A percentile compares a stretch with the other conserved stretches of the same genome.
Evolutionary conservation across 1,284 basidiomycete genomes (phyloP).

Genomic region (Papiliotrema flavescens): DNA sequence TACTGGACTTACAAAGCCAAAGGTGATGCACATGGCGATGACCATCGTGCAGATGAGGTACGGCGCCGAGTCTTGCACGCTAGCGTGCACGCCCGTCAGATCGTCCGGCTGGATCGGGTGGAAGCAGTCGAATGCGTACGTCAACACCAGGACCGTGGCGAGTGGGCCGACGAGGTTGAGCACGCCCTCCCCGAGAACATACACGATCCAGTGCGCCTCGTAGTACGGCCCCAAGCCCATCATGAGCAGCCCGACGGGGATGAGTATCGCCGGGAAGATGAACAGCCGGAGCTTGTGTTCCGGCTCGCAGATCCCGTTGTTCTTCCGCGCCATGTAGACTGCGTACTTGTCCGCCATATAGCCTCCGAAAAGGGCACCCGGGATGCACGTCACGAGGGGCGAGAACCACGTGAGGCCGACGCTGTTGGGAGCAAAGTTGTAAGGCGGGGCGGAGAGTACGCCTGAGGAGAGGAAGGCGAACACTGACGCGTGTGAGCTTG

Average conservation of each 20-base stretch:
- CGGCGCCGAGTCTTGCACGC: constrained; percentile 16
- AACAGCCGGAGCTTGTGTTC: constrained; percentile 22
- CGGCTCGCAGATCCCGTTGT: constrained; percentile 21
- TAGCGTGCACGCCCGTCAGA: constrained; percentile 8
- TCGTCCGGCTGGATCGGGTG: constrained; percentile 15
- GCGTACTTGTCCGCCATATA: constrained; percentile 10
- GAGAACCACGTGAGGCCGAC: neutral
- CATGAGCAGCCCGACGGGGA: constrained; percentile 20
- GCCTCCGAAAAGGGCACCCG: constrained; percentile 12
- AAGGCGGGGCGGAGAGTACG: neutral
- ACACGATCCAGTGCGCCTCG: constrained; percentile 25
- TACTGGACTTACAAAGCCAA: constrained; percentile 22
- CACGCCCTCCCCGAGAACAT: constrained; percentile 15
- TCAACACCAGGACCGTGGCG: constrained; percentile 14
- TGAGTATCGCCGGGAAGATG: constrained; percentile 14
- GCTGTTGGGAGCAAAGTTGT: neutral
- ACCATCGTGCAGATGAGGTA: constrained; percentile 15
- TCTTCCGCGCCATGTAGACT: constrained; percentile 8
- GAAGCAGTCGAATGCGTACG: constrained; percentile 24
- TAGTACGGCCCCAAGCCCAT: constrained; percentile 26
- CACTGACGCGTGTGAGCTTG: neutral
- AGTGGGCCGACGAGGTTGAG: constrained; percentile 18
- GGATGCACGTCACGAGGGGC: neutral
- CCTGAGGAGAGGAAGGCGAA: neutral
- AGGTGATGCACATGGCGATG: constrained; percentile 6